A percentile compares a stretch with the other conserved stretches of the same genome.
Evolutionary conservation across 257 asterid species (phyloP).

Genomic region (Marsdenia floribunda): DNA sequence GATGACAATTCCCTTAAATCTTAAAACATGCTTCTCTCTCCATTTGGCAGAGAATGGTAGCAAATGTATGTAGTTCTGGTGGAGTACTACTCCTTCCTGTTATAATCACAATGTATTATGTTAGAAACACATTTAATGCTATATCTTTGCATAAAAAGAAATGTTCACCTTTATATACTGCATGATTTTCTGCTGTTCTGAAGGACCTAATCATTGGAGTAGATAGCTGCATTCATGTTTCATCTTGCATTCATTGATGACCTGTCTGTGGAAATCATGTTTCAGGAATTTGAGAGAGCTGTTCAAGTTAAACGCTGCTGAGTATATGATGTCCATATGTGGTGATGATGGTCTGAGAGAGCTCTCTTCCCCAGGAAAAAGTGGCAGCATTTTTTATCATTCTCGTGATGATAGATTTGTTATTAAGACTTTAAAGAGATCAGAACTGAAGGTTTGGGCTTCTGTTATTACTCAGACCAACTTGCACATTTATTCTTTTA

Average conservation of each 20-base stretch:
- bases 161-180: not conserved
- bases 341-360: constrained; percentile 89
- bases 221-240: constrained; percentile 6
- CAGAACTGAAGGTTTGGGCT: constrained; percentile 73
- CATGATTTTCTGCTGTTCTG: not conserved
- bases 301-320: constrained; percentile 89
- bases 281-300: constrained; percentile 92
- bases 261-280: constrained; percentile 24
- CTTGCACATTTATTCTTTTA: not conserved
- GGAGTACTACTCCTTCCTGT: not conserved
- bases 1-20: not conserved
- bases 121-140: not conserved
- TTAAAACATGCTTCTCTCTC: not conserved
- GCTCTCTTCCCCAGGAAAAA: constrained; percentile 90
- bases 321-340: constrained; percentile 96
- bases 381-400: constrained; percentile 91
- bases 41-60: not conserved
- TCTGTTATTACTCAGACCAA: not conserved
- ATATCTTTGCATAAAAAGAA: not conserved
- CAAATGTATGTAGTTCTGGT: not conserved
- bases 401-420: constrained; percentile 91
- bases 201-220: not conserved
- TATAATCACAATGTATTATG: not conserved
- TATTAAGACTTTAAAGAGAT: constrained; percentile 72
- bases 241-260: constrained; percentile 9